These are phyloP conservation scores for Sarocladium strictum DNA, from an alignment of 2,329 filamentous ascomycete species.

Conservation along the genomic window DNA sequence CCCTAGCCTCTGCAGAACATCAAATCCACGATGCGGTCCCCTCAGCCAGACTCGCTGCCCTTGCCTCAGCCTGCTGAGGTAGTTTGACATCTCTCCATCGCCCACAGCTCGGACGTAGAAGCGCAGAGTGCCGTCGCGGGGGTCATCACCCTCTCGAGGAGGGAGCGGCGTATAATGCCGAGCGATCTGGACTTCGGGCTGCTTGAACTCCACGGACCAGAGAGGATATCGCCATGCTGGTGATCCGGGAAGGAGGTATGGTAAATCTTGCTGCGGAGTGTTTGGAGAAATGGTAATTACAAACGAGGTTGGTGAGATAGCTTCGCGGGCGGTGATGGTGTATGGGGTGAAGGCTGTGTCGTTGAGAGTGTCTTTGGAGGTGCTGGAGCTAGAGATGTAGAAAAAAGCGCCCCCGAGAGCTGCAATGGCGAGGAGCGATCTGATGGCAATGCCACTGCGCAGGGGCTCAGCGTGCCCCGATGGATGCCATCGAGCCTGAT, in stretches of 20 bases:
- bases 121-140: conserved; percentile 43
- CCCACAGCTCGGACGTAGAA: conserved; percentile 75
- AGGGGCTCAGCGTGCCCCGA: conserved; percentile 26
- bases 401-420: background rate
- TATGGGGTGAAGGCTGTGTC: conserved; percentile 58
- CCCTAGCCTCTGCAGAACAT: conserved; percentile 31
- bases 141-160: conserved; percentile 23
- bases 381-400: conserved; percentile 14
- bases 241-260: conserved; percentile 20
- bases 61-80: conserved; percentile 59
- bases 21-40: conserved; percentile 69
- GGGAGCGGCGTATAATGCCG: conserved; percentile 88
- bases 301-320: conserved; percentile 61
- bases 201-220: conserved; percentile 90
- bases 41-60: conserved; percentile 67
- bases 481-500: conserved; percentile 24
- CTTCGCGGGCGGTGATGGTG: conserved; percentile 53
- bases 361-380: conserved; percentile 40
- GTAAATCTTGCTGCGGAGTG: conserved; percentile 20
- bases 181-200: conserved; percentile 88
- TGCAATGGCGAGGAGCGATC: conserved; percentile 12
- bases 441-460: conserved; percentile 17
- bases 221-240: conserved; percentile 47
- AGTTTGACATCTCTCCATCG: conserved; percentile 80
- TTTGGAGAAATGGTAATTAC: conserved; percentile 58